phyloP scores from a whole-genome alignment of 257 asterid species.

The Rauvolfia tetraphylla region DNA sequence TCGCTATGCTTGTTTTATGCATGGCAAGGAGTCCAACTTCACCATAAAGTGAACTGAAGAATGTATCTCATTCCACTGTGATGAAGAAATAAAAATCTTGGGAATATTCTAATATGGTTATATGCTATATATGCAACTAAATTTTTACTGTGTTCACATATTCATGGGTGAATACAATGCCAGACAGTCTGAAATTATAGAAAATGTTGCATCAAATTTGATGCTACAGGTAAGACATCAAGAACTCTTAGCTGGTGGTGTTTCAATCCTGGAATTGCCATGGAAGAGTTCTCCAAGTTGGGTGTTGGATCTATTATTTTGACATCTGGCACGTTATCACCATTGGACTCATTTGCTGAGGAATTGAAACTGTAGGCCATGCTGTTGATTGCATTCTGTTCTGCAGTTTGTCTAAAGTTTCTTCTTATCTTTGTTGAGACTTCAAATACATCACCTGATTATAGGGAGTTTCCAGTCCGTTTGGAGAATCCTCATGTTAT shows the following conservation, averaged over 20 bases:
- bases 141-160: background rate
- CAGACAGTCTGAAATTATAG: background rate
- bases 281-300: conserved; percentile 81
- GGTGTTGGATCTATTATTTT: conserved; percentile 89
- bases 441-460: conserved; percentile 20
- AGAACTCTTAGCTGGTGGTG: conserved; percentile 99
- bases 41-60: background rate
- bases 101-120: background rate
- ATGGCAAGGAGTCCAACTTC: background rate
- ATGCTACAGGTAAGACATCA: conserved; percentile 56
- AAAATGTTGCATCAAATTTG: background rate
- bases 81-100: background rate
- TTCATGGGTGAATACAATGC: background rate
- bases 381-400: conserved; percentile 9
- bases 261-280: conserved; percentile 95
- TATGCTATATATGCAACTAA: background rate
- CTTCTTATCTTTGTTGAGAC: conserved; percentile 5
- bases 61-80: background rate
- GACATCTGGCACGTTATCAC: conserved; percentile 99
- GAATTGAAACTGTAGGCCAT: conserved; percentile 80
- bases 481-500: conserved; percentile 99
- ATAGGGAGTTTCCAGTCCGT: conserved; percentile 86
- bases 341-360: conserved; percentile 96
- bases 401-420: conserved; percentile 11
- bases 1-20: background rate